Conservation (phyloP, 352 stramenopile genomes). For the Plasmopara viticola region DNA sequence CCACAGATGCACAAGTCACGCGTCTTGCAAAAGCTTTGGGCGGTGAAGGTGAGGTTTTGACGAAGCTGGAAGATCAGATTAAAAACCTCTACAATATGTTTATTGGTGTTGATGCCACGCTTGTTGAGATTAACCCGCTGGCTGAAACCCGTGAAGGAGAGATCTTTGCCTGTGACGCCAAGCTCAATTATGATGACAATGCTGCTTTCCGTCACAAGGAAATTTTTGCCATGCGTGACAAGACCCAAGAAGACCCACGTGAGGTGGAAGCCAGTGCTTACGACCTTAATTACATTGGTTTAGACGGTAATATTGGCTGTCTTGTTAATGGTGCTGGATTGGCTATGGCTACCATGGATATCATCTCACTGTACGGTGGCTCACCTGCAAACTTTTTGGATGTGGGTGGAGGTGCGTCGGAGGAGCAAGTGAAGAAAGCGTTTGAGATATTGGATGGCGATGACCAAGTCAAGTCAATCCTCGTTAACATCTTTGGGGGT, state of each 20-base stretch:
- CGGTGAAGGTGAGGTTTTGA: conserved; percentile 36
- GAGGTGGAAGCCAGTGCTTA: conserved; percentile 92
- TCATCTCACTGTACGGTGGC: conserved; percentile 98
- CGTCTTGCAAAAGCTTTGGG: conserved; percentile 72
- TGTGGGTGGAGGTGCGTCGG: conserved; percentile 93
- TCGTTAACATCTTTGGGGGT: conserved; percentile 99
- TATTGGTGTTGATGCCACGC: conserved; percentile 92
- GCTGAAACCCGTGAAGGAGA: conserved; percentile 93
- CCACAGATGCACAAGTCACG: conserved; percentile 75
- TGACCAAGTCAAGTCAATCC: conserved; percentile 94
- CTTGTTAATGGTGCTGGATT: conserved; percentile 99
- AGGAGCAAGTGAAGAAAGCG: conserved; percentile 86
- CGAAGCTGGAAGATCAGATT: conserved; percentile 71
- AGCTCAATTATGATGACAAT: conserved; percentile 99
- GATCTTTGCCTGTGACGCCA: conserved; percentile 96
- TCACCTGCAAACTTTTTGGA: conserved; percentile 98
- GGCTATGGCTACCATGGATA: conserved; percentile 99
- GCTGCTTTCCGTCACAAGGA: conserved; percentile 95
- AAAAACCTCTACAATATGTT: conserved; percentile 96
- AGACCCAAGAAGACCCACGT: conserved; percentile 92
- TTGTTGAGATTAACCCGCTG: conserved; percentile 99
- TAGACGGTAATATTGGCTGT: conserved; percentile 99
- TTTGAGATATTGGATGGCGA: conserved; percentile 88
- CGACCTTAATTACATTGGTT: conserved; percentile 99
- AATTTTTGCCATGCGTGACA: conserved; percentile 87